Percentiles rank a stretch among this genome's conserved stretches.
Conservation (phyloP, 2,329 filamentous ascomycete genomes). For the Fusarium oligoseptatum region DNA sequence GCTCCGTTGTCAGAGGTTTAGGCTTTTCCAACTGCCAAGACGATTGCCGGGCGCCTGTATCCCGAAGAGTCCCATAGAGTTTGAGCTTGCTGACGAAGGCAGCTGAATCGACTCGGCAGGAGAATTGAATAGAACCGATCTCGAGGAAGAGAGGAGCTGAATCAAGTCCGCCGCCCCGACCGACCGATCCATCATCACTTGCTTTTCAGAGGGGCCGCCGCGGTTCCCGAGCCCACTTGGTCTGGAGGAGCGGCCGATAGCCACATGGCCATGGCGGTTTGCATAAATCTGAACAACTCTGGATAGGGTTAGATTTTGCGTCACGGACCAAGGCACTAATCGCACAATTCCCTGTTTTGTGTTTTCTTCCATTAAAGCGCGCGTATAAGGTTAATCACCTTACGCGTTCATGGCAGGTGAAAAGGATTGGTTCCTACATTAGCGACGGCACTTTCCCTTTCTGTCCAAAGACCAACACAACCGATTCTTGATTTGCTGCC, state of each 20-base stretch:
- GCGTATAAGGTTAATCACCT: slow-evolving; percentile 30
- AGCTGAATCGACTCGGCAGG: not conserved
- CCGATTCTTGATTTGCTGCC: slow-evolving; percentile 9
- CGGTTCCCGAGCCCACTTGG: slow-evolving; percentile 19
- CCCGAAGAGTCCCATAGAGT: not conserved
- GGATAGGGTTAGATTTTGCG: not conserved
- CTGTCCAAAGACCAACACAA: slow-evolving; percentile 14
- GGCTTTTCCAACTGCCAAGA: slow-evolving; percentile 3
- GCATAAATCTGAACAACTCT: slow-evolving; percentile 2
- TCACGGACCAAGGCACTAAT: slow-evolving; percentile 4
- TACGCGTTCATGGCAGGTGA: slow-evolving; percentile 16
- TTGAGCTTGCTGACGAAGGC: not conserved
- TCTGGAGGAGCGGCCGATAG: not conserved
- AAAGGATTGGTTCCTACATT: slow-evolving; percentile 38
- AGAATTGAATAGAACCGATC: slow-evolving; percentile 6
- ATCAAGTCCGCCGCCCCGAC: slow-evolving; percentile 8
- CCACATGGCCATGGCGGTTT: slow-evolving; percentile 1
- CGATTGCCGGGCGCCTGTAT: not conserved
- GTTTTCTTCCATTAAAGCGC: slow-evolving; percentile 2
- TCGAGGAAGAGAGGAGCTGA: slow-evolving; percentile 20
- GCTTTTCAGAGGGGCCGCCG: slow-evolving; percentile 15
- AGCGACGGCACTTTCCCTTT: slow-evolving; percentile 32
- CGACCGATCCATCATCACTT: slow-evolving; percentile 13
- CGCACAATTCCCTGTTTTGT: slow-evolving; percentile 33
- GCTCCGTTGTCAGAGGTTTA: slow-evolving; percentile 12